Base-by-base conservation (phyloP, 2,329 filamentous ascomycete species). In the Pyricularia sp. region DNA sequence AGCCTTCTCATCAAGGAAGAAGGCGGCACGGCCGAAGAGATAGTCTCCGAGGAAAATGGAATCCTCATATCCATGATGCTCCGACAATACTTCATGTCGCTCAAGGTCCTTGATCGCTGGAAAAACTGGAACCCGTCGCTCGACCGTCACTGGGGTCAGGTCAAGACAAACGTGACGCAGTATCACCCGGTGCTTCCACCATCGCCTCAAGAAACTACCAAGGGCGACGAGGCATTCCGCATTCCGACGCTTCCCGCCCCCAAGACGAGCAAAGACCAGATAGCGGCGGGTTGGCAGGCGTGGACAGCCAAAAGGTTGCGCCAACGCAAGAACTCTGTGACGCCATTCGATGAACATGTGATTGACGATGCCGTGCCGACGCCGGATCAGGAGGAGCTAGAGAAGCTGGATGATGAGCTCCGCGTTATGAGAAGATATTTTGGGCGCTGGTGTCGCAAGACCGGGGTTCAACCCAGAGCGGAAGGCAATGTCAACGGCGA, bases 41-140 rank as follows among this genome's bases (percentile, higher is more conserved):
- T 97, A 20, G 89, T 97, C 5, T 89, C 88, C 33, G 93, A 97
- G 75, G 93, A 97, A 76, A 94, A 92, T 73, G 94, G 93, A 3
- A 89, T 96, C 20, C 83, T 97, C 69, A 92, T 97, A 73, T 93
- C 91, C 66, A 92, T 91, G 75, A 89, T 97, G 77, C 83, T 97
- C 25, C 88, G 93, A 14, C 93, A 97, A 76, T 97, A 97, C 78
- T 97, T 97, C 79, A 90, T 97, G 85, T 91, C 89, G 7, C 83
- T 97, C 63, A 92, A 92, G 69, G 90, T 94, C 0, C 80, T 97
- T 30, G 92, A 92, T 23, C 87, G 88, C 74, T 97, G 93, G 93
- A 88, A 86, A 70, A 84, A 88, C 69, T 91, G 91, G 81, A 86
- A 89, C 17, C 81, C 84, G 0, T 84, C 83, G 70, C 82, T 92